Evolutionary conservation across 2,329 filamentous ascomycete genomes (phyloP).

Genomic region (Scytalidium lignicola): DNA sequence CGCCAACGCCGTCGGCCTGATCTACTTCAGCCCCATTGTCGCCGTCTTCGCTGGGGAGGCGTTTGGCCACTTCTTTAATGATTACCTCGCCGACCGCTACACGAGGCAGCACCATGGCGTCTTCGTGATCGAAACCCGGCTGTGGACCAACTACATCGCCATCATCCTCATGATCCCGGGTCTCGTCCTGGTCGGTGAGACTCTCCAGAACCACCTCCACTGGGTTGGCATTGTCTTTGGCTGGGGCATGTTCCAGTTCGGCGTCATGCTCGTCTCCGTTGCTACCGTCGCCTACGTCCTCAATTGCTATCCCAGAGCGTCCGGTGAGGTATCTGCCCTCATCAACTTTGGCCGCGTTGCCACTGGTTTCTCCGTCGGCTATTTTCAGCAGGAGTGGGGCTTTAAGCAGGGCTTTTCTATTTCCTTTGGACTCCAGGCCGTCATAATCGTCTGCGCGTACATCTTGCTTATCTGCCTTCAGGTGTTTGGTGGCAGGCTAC

Average conservation of each 20-base stretch:
- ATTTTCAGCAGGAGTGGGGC: slow-evolving; percentile 16
- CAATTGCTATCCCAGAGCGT: slow-evolving; percentile 13
- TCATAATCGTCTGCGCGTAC: slow-evolving; percentile 11
- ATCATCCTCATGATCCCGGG: slow-evolving; percentile 7
- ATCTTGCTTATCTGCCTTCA: slow-evolving; percentile 9
- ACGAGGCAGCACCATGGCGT: slow-evolving; percentile 16
- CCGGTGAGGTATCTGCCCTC: slow-evolving; percentile 13
- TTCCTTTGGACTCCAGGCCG: slow-evolving; percentile 15
- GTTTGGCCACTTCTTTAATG: slow-evolving; percentile 25
- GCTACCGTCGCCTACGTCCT: slow-evolving; percentile 9
- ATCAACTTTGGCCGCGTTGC: slow-evolving; percentile 14
- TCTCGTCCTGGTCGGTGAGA: slow-evolving; percentile 14
- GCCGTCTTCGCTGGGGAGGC: slow-evolving; percentile 21
- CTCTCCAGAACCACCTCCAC: slow-evolving; percentile 9
- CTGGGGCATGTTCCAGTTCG: slow-evolving; percentile 7
- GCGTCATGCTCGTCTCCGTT: slow-evolving; percentile 2
- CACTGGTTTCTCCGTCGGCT: slow-evolving; percentile 15
- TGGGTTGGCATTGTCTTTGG: slow-evolving; percentile 14
- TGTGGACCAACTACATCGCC: slow-evolving; percentile 3
- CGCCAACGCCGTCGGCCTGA: slow-evolving; percentile 13
- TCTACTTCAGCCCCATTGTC: slow-evolving; percentile 25
- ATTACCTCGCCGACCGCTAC: slow-evolving; percentile 23
- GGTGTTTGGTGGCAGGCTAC: slow-evolving; percentile 10
- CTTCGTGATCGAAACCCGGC: slow-evolving; percentile 12
- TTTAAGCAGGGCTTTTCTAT: slow-evolving; percentile 11